A percentile compares a stretch with the other conserved stretches of the same genome.
Evolutionary conservation across 2,329 filamentous ascomycete genomes (phyloP).

Genomic region (Talaromyces rugulosus): DNA sequence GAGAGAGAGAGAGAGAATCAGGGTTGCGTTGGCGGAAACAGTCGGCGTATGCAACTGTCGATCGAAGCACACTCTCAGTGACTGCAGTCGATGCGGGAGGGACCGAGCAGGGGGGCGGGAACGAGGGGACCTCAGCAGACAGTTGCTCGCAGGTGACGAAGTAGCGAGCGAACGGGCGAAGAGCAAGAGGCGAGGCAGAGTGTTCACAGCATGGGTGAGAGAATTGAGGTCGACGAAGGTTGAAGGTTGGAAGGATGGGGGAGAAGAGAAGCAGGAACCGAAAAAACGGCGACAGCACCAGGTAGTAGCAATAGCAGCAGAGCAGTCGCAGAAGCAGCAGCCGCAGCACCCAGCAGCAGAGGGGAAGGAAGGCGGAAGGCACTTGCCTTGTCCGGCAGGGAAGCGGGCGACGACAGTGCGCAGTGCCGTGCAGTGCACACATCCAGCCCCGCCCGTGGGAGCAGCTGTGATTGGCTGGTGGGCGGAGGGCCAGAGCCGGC

Average conservation of each 20-base stretch:
- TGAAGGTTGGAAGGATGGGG: background rate
- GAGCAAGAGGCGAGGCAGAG: background rate
- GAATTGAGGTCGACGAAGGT: background rate
- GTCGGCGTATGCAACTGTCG: constrained; percentile 1
- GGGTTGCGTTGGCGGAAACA: background rate
- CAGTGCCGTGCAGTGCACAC: no score
- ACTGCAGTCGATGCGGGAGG: background rate
- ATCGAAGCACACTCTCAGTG: background rate
- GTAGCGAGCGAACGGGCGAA: background rate
- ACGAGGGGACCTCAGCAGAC: constrained; percentile 7
- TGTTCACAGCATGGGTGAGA: constrained; percentile 2
- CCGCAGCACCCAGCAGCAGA: background rate
- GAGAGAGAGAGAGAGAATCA: background rate
- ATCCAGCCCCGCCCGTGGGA: background rate
- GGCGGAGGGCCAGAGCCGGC: background rate
- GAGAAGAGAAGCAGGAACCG: background rate
- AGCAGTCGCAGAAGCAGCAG: background rate
- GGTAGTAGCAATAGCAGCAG: no score
- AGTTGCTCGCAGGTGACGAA: constrained; percentile 2
- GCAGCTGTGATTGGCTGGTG: background rate
- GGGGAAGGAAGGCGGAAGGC: background rate
- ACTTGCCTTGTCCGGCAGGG: background rate
- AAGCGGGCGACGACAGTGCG: background rate
- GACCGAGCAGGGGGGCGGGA: constrained; percentile 2
- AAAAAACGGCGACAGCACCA: background rate